Base-by-base conservation (phyloP, 139 green algal genomes). In the Microglena sp. region DNA sequence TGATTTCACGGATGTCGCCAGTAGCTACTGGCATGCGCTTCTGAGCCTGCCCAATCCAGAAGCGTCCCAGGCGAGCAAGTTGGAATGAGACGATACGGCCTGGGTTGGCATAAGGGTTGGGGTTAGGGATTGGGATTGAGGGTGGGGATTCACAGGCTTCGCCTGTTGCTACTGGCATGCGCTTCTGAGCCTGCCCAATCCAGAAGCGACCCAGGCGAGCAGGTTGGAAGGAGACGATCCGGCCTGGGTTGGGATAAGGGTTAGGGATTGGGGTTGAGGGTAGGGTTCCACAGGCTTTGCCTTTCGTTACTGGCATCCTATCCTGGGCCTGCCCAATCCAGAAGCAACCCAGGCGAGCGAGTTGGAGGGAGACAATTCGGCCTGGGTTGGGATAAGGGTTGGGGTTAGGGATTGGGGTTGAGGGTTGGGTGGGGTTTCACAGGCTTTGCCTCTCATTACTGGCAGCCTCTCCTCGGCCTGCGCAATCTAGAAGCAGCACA, bases 1-100 rank as follows among this genome's bases (percentile, higher is more conserved):
- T 77, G 27, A 97, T 94, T 67, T 95, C 84, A 1, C 90, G 78
- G 33, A 96, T 86, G 76, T 96, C 90, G 8, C 75, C 74, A 1
- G 59, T 67, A 0, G 74, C 74, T 56, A 80, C 81, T 2, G 91
- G 91, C 86, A 97, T 95, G 53, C 73, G 72, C 32, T 61, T 45
- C 0, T 80, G 67, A 0, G 86, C 86, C 2, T 69, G 28, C 0
- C 55, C 33, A 15, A 77, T 68, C 90, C 89, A 97, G 11, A 66
- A 31, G 29, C 75, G 74, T 1, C 87, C 90, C 18, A 88, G 11
- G 0, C 72, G 61, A 1, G 90, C 90, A 11, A 96, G 70, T n/a
- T 44, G 21, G 8, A 78, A 55, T 0, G 87, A 72, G n/a, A n/a
- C n/a, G n/a, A n/a, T n/a, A n/a, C n/a, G n/a, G n/a, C n/a, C n/a